phyloP scores from a whole-genome alignment of 1,284 basidiomycete species.

The Amylostereum areolatum region DNA sequence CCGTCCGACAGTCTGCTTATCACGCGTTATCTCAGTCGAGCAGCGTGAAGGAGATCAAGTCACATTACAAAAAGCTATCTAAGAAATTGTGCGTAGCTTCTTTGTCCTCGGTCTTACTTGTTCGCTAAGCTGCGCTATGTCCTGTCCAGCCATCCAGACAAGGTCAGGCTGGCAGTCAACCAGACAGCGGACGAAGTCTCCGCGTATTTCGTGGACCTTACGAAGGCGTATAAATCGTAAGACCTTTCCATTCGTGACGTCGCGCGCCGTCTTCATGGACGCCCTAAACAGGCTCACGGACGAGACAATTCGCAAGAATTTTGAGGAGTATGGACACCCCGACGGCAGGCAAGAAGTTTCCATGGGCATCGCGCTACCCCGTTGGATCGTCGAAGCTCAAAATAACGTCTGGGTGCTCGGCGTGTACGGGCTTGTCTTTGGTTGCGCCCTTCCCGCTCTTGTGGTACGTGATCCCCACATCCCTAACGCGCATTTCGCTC shows the following conservation, averaged over 20 bases:
- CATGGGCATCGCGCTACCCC: conserved; percentile 94
- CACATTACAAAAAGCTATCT: conserved; percentile 94
- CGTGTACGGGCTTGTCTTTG: conserved; percentile 84
- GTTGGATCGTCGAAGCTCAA: conserved; percentile 90
- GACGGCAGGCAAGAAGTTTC: conserved; percentile 94
- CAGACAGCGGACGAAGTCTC: conserved; percentile 90
- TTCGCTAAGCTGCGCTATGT: conserved; percentile 4
- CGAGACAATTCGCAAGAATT: conserved; percentile 89
- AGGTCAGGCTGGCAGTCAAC: conserved; percentile 80
- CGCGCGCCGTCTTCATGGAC: background rate
- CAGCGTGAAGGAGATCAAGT: conserved; percentile 91
- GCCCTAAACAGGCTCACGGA: conserved; percentile 70
- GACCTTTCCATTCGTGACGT: conserved; percentile 15
- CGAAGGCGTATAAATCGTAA: conserved; percentile 97
- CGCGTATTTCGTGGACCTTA: conserved; percentile 86
- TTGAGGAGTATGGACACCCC: conserved; percentile 89
- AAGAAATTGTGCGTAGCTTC: conserved; percentile 72
- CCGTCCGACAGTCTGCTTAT: background rate
- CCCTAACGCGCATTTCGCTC: no score
- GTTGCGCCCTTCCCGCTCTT: conserved; percentile 80
- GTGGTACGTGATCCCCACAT: conserved; percentile 46
- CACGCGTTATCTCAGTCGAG: conserved; percentile 36
- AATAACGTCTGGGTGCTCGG: conserved; percentile 92
- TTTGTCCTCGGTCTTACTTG: background rate
- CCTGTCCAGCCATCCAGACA: conserved; percentile 85